A percentile compares a stretch with the other conserved stretches of the same genome.
These are phyloP conservation scores for Pichia sp. DNA, from an alignment of 1,139 yeast genomes.

Conservation along the genomic window DNA sequence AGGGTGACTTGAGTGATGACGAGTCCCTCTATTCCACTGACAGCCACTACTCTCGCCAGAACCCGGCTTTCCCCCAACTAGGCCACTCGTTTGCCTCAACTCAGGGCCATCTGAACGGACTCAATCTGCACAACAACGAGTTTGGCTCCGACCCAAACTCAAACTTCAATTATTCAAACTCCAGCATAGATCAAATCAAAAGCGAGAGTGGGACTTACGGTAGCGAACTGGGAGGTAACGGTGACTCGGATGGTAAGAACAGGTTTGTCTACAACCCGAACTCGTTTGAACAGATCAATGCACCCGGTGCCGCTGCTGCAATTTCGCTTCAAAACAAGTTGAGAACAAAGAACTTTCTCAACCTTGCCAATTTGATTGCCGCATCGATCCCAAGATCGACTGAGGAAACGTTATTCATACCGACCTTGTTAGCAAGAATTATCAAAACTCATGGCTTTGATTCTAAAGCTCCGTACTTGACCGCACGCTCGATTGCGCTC, in stretches of 20 bases:
- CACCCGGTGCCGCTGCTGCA: slow-evolving; percentile 79
- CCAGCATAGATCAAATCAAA: not conserved
- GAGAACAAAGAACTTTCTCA: slow-evolving; percentile 45
- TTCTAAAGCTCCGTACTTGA: slow-evolving; percentile 61
- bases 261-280: slow-evolving; percentile 17
- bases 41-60: slow-evolving; percentile 2
- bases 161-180: not conserved
- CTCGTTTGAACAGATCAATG: slow-evolving; percentile 57
- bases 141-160: not conserved
- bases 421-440: slow-evolving; percentile 62
- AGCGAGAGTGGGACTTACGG: not conserved
- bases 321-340: slow-evolving; percentile 55
- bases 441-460: slow-evolving; percentile 68
- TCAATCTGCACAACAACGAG: not conserved
- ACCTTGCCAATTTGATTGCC: slow-evolving; percentile 63
- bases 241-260: not conserved
- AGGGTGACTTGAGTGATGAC: slow-evolving; percentile 48
- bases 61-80: not conserved
- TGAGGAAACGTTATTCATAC: slow-evolving; percentile 70
- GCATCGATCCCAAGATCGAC: slow-evolving; percentile 72
- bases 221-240: not conserved
- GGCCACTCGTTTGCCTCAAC: not conserved
- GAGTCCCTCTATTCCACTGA: slow-evolving; percentile 31
- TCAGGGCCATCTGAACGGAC: not conserved
- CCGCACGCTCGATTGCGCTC: slow-evolving; percentile 68